These are phyloP conservation scores for Psilocybe subaeruginosa DNA, from an alignment of 768 basidiomycete species.

Conservation along the genomic window DNA sequence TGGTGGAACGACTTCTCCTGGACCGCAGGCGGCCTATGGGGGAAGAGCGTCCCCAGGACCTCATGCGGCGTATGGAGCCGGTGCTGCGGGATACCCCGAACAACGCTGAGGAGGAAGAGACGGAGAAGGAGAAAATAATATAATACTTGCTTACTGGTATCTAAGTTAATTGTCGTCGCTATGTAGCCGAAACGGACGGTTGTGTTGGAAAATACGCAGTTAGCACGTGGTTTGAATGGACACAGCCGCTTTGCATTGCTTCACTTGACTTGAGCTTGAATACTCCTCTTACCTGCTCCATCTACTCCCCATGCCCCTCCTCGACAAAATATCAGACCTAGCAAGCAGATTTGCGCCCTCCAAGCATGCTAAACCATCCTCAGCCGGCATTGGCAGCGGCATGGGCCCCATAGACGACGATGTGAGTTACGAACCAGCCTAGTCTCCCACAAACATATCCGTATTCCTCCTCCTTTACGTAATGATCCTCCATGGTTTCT, in stretches of 20 bases:
- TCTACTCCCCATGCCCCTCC: slow-evolving; percentile 47
- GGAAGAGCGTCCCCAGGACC: slow-evolving; percentile 45
- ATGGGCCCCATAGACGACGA: slow-evolving; percentile 71
- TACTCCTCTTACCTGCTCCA: slow-evolving; percentile 4
- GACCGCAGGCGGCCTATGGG: slow-evolving; percentile 46
- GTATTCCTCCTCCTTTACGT: slow-evolving; percentile 40
- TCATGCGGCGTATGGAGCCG: slow-evolving; percentile 42
- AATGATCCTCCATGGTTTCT: slow-evolving; percentile 41
- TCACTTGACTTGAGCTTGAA: neutral
- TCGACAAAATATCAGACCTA: slow-evolving; percentile 60
- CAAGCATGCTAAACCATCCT: slow-evolving; percentile 41
- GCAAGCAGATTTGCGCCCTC: slow-evolving; percentile 49
- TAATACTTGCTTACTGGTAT: slow-evolving; percentile 7
- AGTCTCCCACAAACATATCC: slow-evolving; percentile 7
- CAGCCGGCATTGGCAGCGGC: slow-evolving; percentile 62
- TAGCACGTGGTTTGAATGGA: slow-evolving; percentile 5
- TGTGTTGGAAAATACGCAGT: neutral
- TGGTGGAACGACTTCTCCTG: slow-evolving; percentile 37
- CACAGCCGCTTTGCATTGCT: slow-evolving; percentile 1
- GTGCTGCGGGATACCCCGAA: neutral
- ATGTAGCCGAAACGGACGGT: slow-evolving; percentile 7
- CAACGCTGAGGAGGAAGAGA: neutral
- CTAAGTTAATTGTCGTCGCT: slow-evolving; percentile 12
- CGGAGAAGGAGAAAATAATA: slow-evolving; percentile 6
- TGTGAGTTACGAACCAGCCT: slow-evolving; percentile 46